Conservation (phyloP, 1,284 basidiomycete species). For the Puccinia polysora region DNA sequence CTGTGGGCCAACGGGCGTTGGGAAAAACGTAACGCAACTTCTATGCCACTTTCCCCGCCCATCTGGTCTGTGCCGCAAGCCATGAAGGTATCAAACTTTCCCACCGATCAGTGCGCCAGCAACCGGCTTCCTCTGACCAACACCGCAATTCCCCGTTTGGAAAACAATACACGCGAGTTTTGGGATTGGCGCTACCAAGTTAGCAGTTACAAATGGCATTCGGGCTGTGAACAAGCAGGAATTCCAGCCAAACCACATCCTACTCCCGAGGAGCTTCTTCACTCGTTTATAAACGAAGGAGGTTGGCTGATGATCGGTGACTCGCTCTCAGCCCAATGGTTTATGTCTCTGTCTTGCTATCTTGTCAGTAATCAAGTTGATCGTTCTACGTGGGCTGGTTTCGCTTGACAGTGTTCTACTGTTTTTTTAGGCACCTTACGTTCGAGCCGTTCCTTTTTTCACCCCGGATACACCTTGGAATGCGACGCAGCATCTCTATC, state of each 20-base stretch:
- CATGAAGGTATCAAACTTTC: slow-evolving; percentile 30
- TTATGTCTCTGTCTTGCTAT: slow-evolving; percentile 38
- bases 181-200: slow-evolving; percentile 38
- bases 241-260: slow-evolving; percentile 19
- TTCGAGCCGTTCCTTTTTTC: slow-evolving; percentile 11
- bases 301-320: slow-evolving; percentile 38
- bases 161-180: slow-evolving; percentile 27
- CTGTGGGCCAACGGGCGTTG: slow-evolving; percentile 22
- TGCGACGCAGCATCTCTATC: slow-evolving; percentile 38
- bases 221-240: slow-evolving; percentile 23
- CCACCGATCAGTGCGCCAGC: slow-evolving; percentile 11
- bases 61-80: slow-evolving; percentile 4
- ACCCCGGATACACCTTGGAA: slow-evolving; percentile 27
- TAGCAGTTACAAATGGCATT: slow-evolving; percentile 33
- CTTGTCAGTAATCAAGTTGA: not conserved
- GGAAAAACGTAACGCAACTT: not conserved
- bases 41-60: slow-evolving; percentile 1
- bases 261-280: slow-evolving; percentile 14
- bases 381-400: not conserved
- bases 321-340: slow-evolving; percentile 40
- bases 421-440: slow-evolving; percentile 18
- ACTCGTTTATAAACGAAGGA: slow-evolving; percentile 26
- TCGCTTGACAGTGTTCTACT: not conserved
- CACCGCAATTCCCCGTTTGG: slow-evolving; percentile 9
- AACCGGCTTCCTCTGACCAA: slow-evolving; percentile 39